Base-by-base conservation (phyloP, 2,329 filamentous ascomycete genomes). In the Aspergillus sergii region DNA sequence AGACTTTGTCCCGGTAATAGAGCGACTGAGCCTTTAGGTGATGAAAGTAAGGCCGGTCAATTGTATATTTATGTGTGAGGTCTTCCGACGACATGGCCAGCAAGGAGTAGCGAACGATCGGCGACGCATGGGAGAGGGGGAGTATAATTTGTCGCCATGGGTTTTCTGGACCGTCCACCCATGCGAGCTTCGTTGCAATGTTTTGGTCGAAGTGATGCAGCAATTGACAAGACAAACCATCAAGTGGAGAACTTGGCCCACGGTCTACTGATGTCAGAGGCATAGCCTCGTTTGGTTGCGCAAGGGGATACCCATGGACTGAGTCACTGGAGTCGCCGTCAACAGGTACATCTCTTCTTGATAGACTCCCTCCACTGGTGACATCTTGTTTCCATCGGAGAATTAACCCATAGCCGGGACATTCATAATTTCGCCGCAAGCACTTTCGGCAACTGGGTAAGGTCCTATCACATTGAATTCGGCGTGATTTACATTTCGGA, bases 311-410 rank as follows among this genome's bases (percentile, higher is more conserved):
- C 26, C 45, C 32, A 19, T 11, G 57, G 30, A 30, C 2, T 21
- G 39, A 8, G 5, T 19, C 19, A 4, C 41, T 45, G 9, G 51
- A 26, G 11, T 32, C 14, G 36, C 34, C 39, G 30, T 14, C 43
- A 4, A 69, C 56, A 10, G 70, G 70, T 41, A 70, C 43, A 11
- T 64, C 39, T 60, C 63, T 67, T 9, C 70, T 69, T 41, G 66
- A 65, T 51, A 72, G 64, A 65, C 65, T 71, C 10, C 71, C 72
- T 28, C 70, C 63, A 43, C 72, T 72, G 39, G 71, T 67, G 6
- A 73, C 66, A 1, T 68, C 71, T 65, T 72, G 64, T 51, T 61
- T 66, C 72, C 72, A 73, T 62, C 66, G 68, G 45, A 71, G 60
- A 41, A 64, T 60, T 16, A 68, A 56, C 4, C 71, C 69, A 58